A percentile compares a stretch with the other conserved stretches of the same genome.
Conservation (phyloP, 352 stramenopile genomes). For the Globisporangium parvum region DNA sequence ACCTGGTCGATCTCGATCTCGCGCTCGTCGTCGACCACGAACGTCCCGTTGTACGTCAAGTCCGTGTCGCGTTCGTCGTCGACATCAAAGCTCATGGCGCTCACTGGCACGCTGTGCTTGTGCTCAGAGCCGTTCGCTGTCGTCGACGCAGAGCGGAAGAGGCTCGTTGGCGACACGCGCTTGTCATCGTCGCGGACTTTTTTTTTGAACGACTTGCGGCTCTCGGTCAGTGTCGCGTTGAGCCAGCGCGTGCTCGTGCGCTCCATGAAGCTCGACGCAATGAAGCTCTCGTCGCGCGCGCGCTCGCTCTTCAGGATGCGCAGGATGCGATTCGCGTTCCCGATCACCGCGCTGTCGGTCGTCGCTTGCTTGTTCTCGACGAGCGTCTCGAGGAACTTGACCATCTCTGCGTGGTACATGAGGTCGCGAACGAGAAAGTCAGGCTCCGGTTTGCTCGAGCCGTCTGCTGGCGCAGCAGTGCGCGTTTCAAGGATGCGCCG, state of each 20-base stretch:
- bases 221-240: slow-evolving; percentile 62
- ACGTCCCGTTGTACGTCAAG: slow-evolving; percentile 42
- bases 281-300: slow-evolving; percentile 39
- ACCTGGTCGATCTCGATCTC: slow-evolving; percentile 19
- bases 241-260: slow-evolving; percentile 51
- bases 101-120: slow-evolving; percentile 2
- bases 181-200: slow-evolving; percentile 9
- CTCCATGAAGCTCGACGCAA: slow-evolving; percentile 55
- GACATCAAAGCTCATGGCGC: slow-evolving; percentile 41
- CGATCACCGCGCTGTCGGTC: slow-evolving; percentile 43
- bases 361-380: slow-evolving; percentile 37
- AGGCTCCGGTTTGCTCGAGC: slow-evolving; percentile 23
- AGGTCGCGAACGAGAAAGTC: slow-evolving; percentile 57
- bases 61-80: slow-evolving; percentile 34
- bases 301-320: slow-evolving; percentile 64
- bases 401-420: slow-evolving; percentile 57
- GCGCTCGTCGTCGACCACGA: slow-evolving; percentile 44
- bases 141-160: neutral
- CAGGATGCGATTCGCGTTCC: slow-evolving; percentile 70
- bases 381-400: slow-evolving; percentile 45
- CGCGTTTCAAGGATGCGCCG: slow-evolving; percentile 69
- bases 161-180: neutral
- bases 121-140: slow-evolving; percentile 1
- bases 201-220: slow-evolving; percentile 10
- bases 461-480: slow-evolving; percentile 22